Conservation (phyloP, 768 basidiomycete species). For the Nidula microcarpa region DNA sequence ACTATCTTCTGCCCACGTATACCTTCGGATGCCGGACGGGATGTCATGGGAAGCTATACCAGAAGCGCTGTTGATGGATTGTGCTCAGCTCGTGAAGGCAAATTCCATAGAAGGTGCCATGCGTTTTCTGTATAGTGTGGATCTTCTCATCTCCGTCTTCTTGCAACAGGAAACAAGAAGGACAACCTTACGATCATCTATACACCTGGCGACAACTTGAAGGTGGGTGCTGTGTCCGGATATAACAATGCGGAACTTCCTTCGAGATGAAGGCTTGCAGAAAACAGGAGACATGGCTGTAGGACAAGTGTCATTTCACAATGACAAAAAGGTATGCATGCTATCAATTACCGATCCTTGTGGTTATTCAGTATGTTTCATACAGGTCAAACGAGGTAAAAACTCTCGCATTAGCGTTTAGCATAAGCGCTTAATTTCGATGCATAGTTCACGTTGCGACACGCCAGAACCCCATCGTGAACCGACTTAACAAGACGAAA, state of each 20-base stretch:
- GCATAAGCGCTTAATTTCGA: not conserved
- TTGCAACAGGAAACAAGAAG: constrained; percentile 83
- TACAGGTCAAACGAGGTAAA: constrained; percentile 76
- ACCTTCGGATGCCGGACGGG: constrained; percentile 81
- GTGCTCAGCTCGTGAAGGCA: constrained; percentile 94
- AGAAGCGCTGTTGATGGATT: constrained; percentile 71
- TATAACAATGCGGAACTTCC: not conserved
- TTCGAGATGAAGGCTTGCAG: constrained; percentile 29
- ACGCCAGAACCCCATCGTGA: constrained; percentile 87
- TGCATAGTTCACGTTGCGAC: constrained; percentile 67
- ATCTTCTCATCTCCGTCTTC: not conserved
- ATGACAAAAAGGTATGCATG: constrained; percentile 69
- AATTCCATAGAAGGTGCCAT: constrained; percentile 89
- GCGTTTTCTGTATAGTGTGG: not conserved
- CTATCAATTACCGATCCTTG: not conserved
- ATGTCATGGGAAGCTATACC: constrained; percentile 92
- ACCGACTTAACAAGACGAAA: constrained; percentile 93
- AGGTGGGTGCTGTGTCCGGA: constrained; percentile 43
- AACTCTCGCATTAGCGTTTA: not conserved
- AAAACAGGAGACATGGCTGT: constrained; percentile 99
- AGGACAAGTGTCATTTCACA: constrained; percentile 94
- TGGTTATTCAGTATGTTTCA: not conserved
- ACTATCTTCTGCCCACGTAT: constrained; percentile 94
- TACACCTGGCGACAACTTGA: constrained; percentile 88
- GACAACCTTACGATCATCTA: constrained; percentile 92